phyloP scores from a whole-genome alignment of 495 filamentous ascomycete genomes.

The Lepraria neglecta region DNA sequence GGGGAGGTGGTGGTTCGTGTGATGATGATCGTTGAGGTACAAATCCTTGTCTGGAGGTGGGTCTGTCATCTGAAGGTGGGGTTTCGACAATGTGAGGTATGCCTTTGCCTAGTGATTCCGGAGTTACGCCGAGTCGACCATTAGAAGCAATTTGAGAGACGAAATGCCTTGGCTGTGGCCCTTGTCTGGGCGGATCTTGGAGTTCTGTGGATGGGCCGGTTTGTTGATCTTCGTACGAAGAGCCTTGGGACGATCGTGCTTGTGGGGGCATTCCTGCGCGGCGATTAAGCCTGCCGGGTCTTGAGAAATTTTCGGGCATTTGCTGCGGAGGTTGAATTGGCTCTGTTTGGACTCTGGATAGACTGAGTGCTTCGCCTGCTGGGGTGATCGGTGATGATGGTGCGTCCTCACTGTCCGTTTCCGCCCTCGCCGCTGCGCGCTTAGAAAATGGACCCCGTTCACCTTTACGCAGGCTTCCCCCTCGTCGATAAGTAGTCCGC shows the following conservation, averaged over 20 bases:
- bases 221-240: conserved; percentile 20
- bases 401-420: conserved; percentile 53
- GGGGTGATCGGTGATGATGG: conserved; percentile 37
- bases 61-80: conserved; percentile 37
- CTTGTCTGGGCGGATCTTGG: conserved; percentile 17
- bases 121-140: conserved; percentile 41
- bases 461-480: conserved; percentile 76
- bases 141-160: conserved; percentile 39
- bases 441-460: conserved; percentile 73
- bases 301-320: conserved; percentile 27
- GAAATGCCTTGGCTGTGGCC: conserved; percentile 24
- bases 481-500: conserved; percentile 83
- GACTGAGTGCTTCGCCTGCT: conserved; percentile 46
- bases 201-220: conserved; percentile 13
- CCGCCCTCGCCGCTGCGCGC: conserved; percentile 54
- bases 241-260: conserved; percentile 19
- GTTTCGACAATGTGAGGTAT: conserved; percentile 68
- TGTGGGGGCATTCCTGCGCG: conserved; percentile 18
- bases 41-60: conserved; percentile 31
- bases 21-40: conserved; percentile 50
- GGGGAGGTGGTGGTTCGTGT: conserved; percentile 39
- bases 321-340: conserved; percentile 44
- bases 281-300: conserved; percentile 25
- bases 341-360: conserved; percentile 70
- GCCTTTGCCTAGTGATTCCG: conserved; percentile 37